Evolutionary conservation across 345 rosid species (phyloP), one percentile per base, ranked within the genome.

Genomic region (Corymbia maculata): DNA sequence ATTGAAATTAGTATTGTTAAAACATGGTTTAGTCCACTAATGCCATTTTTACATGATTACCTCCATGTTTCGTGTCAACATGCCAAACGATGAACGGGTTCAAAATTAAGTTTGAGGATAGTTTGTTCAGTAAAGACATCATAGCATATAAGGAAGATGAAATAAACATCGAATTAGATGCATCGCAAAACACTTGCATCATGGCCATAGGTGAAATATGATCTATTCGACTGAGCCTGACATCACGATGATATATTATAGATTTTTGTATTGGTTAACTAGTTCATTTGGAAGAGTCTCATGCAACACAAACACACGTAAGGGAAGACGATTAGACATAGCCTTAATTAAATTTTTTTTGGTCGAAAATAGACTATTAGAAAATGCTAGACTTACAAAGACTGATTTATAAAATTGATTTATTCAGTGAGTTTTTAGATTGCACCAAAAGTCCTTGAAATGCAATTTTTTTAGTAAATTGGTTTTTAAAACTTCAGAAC

Each of bases 351-450:
- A n/a, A 36, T 36, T 36, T 36, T 2, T 36, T 36, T 36, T 36
- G 7, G 59, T 53, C 21, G 4, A 10, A 53, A 9, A 9, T 57
- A 57, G 42, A 42, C 44, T 14, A 52, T 7, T 42, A 14, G 2
- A n/a, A 66, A 14, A 66, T n/a, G 79, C 21, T 30, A 66, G 42
- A 66, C 19, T 66, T 30, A 14, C 21, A 14, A 14, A 8, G 42
- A 66, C 0, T 0, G 2, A 66, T 30, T 14, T 14, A 30, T 9
- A 14, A 66, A 30, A n/a, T 6, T 1, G 21, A 7, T 66, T 9
- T 66, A 66, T 66, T 66, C 0, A 2, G 19, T 21, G 3, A 14
- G 6, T 6, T 52, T 66, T 28, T 64, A 6, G 75, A n/a, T 4
- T 3, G 36, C 16, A 1, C 42, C 42, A n/a, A n/a, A 66, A 14